Base-by-base conservation (phyloP, 805 yeast genomes). In the Starmerella cellae region DNA sequence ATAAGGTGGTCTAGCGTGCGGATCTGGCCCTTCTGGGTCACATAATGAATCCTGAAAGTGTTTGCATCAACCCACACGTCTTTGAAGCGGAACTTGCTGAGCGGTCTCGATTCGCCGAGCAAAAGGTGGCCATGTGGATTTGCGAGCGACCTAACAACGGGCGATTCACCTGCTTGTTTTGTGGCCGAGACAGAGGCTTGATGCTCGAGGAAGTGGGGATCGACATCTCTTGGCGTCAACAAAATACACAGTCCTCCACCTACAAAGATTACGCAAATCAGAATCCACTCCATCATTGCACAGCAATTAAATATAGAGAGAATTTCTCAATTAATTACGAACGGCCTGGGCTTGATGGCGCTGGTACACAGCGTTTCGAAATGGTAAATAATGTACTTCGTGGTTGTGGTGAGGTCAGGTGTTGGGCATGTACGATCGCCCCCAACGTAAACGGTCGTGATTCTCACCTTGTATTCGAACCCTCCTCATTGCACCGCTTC, bases 111-210 rank as follows among this genome's bases (percentile, higher is more conserved):
- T 10, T 46, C 40, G 19, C 51, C 52, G 4, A 48, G 36, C 34
- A 54, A 37, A 3, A 49, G 49, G 9, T 44, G 43, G 4, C 83
- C 82, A 55, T 74, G 76, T 19, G 87, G 91, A 26, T 81, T 74
- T 50, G 79, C 75, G 36, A 75, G 74, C 39, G 84, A 79, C 48
- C 91, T 70, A 59, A 81, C 77, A 10, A 81, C 65, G 0, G 94
- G 87, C 14, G 87, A 73, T 57, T 85, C 94, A 38, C 71, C 67
- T 4, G 67, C 65, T 34, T 69, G 65, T n/a, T 94, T 66, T 1
- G 82, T 77, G 5, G 76, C 62, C 2, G 79, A 72, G 27, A 79
- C 60, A 18, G 75, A 67, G 1, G 93, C 71, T 59, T 85, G 95
- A 51, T 74, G 51, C 17, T 44, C 32, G 6, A 65, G 47, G 34